phyloP scores from a whole-genome alignment of 768 basidiomycete species.

The Hypsizygus marmoreus region DNA sequence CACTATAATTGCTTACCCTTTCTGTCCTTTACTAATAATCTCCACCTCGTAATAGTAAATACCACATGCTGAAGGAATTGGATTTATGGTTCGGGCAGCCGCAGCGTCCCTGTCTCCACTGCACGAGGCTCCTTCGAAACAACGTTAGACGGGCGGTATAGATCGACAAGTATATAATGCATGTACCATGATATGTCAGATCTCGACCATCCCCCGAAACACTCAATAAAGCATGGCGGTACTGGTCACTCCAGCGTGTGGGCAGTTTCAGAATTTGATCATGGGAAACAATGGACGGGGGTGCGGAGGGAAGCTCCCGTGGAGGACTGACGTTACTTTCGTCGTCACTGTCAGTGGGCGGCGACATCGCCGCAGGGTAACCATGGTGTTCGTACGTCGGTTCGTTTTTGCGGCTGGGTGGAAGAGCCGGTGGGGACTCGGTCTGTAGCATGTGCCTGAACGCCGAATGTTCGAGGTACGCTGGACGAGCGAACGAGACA shows the following conservation, averaged over 20 bases:
- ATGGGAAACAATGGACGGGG: slow-evolving; percentile 31
- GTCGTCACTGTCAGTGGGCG: slow-evolving; percentile 65
- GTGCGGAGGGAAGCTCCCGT: slow-evolving; percentile 35
- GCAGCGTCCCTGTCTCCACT: slow-evolving; percentile 82
- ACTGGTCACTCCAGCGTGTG: slow-evolving; percentile 77
- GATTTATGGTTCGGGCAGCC: slow-evolving; percentile 72
- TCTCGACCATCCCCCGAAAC: slow-evolving; percentile 75
- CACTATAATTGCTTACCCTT: slow-evolving; percentile 57
- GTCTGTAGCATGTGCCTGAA: slow-evolving; percentile 71
- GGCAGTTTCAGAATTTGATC: slow-evolving; percentile 59
- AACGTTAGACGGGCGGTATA: slow-evolving; percentile 5
- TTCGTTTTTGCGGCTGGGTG: slow-evolving; percentile 42
- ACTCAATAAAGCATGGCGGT: slow-evolving; percentile 56
- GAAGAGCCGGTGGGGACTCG: slow-evolving; percentile 40
- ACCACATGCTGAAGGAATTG: slow-evolving; percentile 84
- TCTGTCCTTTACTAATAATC: slow-evolving; percentile 76
- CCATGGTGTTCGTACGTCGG: slow-evolving; percentile 17
- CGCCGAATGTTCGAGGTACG: slow-evolving; percentile 77
- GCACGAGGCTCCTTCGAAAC: slow-evolving; percentile 45
- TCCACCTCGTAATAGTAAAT: slow-evolving; percentile 95
- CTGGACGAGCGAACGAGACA: slow-evolving; percentile 60
- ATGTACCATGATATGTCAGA: slow-evolving; percentile 66
- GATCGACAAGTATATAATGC: not conserved
- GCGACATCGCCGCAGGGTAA: slow-evolving; percentile 35
- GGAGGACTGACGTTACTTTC: slow-evolving; percentile 58